These are phyloP conservation scores for Ustulina deusta DNA, from an alignment of 2,329 filamentous ascomycete species.

Conservation along the genomic window DNA sequence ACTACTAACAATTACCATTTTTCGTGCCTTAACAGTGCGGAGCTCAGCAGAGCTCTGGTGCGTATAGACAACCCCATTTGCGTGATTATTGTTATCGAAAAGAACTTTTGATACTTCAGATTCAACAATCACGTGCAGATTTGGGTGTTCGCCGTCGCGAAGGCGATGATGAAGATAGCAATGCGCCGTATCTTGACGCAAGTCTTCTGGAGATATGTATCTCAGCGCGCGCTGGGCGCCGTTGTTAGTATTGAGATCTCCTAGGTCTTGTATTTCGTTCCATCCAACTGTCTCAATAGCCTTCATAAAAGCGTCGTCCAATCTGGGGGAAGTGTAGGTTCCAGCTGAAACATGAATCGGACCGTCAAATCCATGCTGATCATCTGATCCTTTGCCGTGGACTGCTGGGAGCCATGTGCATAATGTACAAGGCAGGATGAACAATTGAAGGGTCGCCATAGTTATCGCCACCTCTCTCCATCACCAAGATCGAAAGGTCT, in stretches of 20 bases:
- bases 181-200: conserved; percentile 23
- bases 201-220: conserved; percentile 22
- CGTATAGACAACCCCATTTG: conserved; percentile 64
- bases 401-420: not conserved
- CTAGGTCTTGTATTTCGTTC: conserved; percentile 12
- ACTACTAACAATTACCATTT: conserved; percentile 54
- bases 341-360: conserved; percentile 20
- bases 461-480: conserved; percentile 21
- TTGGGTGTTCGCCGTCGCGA: conserved; percentile 47
- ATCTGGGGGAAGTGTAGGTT: not conserved
- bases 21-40: conserved; percentile 50
- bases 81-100: conserved; percentile 60
- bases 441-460: conserved; percentile 3
- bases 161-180: conserved; percentile 28
- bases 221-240: conserved; percentile 8
- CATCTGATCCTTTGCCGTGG: too few relatives aligned
- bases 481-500: conserved; percentile 36
- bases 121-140: conserved; percentile 64
- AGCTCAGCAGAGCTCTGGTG: conserved; percentile 49
- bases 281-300: not conserved
- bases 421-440: not conserved
- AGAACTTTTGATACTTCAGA: conserved; percentile 62
- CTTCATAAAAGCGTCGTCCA: not conserved
- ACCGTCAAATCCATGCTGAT: conserved; percentile 24
- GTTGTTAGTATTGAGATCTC: conserved; percentile 8